A percentile compares a stretch with the other conserved stretches of the same genome.
Conservation (phyloP, 192 early-diverging fungal genomes). For the Podila clonocystis region DNA sequence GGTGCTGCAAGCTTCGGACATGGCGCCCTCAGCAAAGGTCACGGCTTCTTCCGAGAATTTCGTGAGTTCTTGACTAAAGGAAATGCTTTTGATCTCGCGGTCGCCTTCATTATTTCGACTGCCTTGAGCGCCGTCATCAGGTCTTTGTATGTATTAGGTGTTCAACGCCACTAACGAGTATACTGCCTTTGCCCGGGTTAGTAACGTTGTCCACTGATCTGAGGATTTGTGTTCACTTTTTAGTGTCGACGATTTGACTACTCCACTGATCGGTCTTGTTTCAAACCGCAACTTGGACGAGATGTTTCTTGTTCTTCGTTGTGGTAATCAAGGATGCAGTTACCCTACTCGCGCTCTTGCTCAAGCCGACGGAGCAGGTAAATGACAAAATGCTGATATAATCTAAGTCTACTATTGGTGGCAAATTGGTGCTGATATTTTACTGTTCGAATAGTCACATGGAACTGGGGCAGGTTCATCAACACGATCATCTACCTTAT, state of each 20-base stretch:
- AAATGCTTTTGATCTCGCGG: conserved; percentile 23
- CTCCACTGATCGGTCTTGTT: conserved; percentile 21
- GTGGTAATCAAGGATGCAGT: conserved; percentile 6
- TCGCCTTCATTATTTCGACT: conserved; percentile 21
- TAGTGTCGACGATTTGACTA: conserved; percentile 29
- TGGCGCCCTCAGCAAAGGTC: background rate
- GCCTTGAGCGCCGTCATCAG: conserved; percentile 21
- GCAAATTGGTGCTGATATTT: too few relatives aligned
- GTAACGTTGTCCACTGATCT: background rate
- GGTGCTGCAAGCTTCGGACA: background rate
- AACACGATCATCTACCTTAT: conserved; percentile 22
- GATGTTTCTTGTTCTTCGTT: conserved; percentile 21
- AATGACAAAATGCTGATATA: background rate
- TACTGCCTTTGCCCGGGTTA: background rate
- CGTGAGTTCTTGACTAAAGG: conserved; percentile 23
- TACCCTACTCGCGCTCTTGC: conserved; percentile 10
- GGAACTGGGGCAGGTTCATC: conserved; percentile 33
- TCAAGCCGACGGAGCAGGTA: conserved; percentile 18
- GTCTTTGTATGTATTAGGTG: conserved; percentile 13
- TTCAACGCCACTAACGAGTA: background rate
- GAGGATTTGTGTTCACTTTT: too few relatives aligned
- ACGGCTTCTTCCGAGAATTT: conserved; percentile 12
- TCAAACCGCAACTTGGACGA: conserved; percentile 25
- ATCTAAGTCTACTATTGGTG: background rate
- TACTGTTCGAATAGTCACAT: conserved; percentile 8